These are phyloP conservation scores for Coniochaeta sp. DNA, from an alignment of 2,329 filamentous ascomycete genomes.

Conservation along the genomic window DNA sequence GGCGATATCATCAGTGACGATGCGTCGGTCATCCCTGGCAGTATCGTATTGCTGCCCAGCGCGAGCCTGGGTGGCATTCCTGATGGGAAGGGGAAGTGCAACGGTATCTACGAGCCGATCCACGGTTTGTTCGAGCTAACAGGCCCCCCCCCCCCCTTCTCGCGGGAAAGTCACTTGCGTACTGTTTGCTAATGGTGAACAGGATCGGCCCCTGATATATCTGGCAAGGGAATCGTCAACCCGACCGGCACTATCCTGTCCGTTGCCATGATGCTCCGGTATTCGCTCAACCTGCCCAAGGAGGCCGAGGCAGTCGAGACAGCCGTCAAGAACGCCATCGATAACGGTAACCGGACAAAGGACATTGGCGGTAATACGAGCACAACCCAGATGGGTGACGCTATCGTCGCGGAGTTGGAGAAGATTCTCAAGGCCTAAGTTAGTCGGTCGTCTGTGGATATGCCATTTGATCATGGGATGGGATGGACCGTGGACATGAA, in stretches of 20 bases:
- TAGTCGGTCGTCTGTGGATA: background rate
- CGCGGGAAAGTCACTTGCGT: background rate
- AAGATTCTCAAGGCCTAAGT: conserved; percentile 48
- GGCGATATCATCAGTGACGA: conserved; percentile 96
- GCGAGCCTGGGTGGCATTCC: conserved; percentile 82
- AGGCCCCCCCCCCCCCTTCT: too few relatives aligned
- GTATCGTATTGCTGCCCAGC: conserved; percentile 79
- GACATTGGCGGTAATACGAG: conserved; percentile 74
- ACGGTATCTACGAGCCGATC: conserved; percentile 96
- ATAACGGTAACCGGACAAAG: conserved; percentile 69
- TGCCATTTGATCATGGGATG: background rate
- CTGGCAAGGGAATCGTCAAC: conserved; percentile 85
- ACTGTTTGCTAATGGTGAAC: background rate
- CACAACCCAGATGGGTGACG: conserved; percentile 72
- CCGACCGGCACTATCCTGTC: conserved; percentile 88
- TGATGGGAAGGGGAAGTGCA: conserved; percentile 75
- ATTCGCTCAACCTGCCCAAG: conserved; percentile 73
- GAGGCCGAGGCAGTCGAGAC: conserved; percentile 75
- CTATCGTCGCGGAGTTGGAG: conserved; percentile 66
- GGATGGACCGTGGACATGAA: too few relatives aligned
- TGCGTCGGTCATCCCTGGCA: conserved; percentile 88
- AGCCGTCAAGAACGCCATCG: conserved; percentile 73
- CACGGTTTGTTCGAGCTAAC: conserved; percentile 56
- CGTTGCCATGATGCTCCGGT: conserved; percentile 91
- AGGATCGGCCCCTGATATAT: conserved; percentile 90